Conservation (phyloP, 164 flowering plant species). For the Santalum album region DNA sequence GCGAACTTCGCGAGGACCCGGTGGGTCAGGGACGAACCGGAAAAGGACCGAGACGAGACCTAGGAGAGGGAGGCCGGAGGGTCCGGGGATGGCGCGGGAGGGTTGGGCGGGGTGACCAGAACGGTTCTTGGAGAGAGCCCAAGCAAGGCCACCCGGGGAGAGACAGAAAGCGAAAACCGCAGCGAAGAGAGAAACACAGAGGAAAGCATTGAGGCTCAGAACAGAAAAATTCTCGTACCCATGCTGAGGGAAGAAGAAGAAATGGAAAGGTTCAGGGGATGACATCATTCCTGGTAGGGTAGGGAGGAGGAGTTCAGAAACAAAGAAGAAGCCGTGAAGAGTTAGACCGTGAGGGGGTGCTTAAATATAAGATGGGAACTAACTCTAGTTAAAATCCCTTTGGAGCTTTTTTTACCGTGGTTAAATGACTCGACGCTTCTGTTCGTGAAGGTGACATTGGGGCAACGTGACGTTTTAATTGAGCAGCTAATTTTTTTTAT, state of each 20-base stretch:
- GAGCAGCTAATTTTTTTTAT: too few relatives aligned
- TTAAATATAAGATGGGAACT: not conserved
- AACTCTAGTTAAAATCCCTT: too few relatives aligned
- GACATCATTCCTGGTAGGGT: not conserved
- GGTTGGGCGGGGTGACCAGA: not conserved
- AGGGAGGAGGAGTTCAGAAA: not conserved
- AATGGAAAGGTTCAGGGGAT: not conserved
- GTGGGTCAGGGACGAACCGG: not conserved
- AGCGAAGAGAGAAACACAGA: not conserved
- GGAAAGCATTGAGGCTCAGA: not conserved
- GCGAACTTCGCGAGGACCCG: conserved; percentile 1
- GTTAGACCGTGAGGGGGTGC: not conserved
- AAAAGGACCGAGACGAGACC: not conserved
- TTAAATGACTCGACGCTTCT: too few relatives aligned
- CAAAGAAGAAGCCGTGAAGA: not conserved
- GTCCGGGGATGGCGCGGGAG: not conserved
- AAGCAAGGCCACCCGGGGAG: conserved; percentile 1
- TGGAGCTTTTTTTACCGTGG: too few relatives aligned
- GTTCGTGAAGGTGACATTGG: too few relatives aligned
- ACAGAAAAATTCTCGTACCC: not conserved
- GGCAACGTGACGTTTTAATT: too few relatives aligned
- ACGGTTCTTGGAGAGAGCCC: not conserved
- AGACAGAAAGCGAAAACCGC: not conserved
- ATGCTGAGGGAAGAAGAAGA: not conserved
- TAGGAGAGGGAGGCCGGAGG: not conserved